A percentile compares a stretch with the other conserved stretches of the same genome.
Evolutionary conservation across 2,329 filamentous ascomycete species (phyloP).

Genomic region (Tolypocladium endophyticum): DNA sequence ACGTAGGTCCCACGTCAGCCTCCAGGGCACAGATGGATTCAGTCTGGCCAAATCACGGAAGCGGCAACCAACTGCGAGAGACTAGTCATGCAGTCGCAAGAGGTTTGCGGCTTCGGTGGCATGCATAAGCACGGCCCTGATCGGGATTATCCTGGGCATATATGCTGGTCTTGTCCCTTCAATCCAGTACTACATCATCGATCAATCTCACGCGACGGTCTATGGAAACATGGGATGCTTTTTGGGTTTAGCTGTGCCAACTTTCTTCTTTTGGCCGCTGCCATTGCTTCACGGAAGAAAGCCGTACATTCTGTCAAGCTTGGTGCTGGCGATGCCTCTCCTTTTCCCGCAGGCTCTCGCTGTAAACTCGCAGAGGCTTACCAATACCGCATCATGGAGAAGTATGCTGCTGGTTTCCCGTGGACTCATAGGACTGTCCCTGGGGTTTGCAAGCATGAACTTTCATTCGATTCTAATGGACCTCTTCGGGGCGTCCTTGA

Average conservation of each 20-base stretch:
- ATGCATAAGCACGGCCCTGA: constrained; percentile 61
- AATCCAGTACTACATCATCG: constrained; percentile 67
- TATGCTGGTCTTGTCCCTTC: constrained; percentile 71
- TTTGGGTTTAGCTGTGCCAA: constrained; percentile 58
- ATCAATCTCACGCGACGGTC: constrained; percentile 55
- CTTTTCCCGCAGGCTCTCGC: constrained; percentile 67
- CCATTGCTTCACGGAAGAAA: constrained; percentile 68
- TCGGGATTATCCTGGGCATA: constrained; percentile 62
- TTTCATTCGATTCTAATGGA: constrained; percentile 62
- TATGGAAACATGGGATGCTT: constrained; percentile 67
- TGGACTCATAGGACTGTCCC: constrained; percentile 53
- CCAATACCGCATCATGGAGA: constrained; percentile 44
- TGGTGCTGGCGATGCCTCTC: constrained; percentile 60
- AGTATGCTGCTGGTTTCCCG: constrained; percentile 53
- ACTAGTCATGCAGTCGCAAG: constrained; percentile 60
- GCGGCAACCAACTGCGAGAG: constrained; percentile 57
- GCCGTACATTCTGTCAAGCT: constrained; percentile 60
- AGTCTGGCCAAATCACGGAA: constrained; percentile 44
- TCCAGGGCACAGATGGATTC: constrained; percentile 38
- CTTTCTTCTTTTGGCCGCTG: constrained; percentile 62
- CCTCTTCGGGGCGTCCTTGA: constrained; percentile 65
- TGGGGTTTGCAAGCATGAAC: constrained; percentile 72
- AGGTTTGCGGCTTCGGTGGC: constrained; percentile 57
- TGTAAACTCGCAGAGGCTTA: constrained; percentile 45
- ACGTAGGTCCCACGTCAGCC: constrained; percentile 42